Evolutionary conservation across 2,329 filamentous ascomycete species (phyloP), one percentile per base, ranked within the genome.

Genomic region (Diaporthe destruens): DNA sequence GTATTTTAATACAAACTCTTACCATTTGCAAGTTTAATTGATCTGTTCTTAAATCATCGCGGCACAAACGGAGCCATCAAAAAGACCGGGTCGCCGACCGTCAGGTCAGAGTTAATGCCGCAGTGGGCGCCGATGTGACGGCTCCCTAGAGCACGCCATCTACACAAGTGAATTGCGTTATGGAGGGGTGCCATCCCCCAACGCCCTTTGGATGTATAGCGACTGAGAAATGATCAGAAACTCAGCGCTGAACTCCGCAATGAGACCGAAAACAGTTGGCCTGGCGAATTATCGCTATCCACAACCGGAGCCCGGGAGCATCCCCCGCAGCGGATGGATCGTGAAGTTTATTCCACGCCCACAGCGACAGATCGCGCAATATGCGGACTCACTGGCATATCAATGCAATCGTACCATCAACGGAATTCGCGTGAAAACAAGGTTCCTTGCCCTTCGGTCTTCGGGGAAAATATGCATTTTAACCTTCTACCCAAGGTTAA

Each of bases 151-250:
- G 72, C 72, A 70, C 68, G 72, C 72, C 68, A 74, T 74, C 11
- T 56, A 70, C 53, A 47, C 18, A 34, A n/a, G 18, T 18, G 14
- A 36, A 74, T 74, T 74, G 66, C 72, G 72, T 68, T 74, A 74
- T 74, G 23, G 72, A 74, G 72, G 72, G 72, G 72, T 34, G 39
- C 23, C 25, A 61, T 34, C 32, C 16, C 12, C 18, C 25, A 51
- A 36, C 47, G 39, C 14, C 18, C 3, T 12, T n/a, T 14, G 12
- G 44, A 20, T 47, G 2, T 20, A 11, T 53, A 32, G 0, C 14
- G 0, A 32, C 61, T 25, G 61, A 36, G 44, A 53, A 66, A 25
- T 66, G n/a, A 11, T 66, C 53, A 29, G 47, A 25, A 39, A 36
- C 29, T 3, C 32, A 25, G 8, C 34, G 11, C 7, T 25, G 12